Evolutionary conservation across 495 filamentous ascomycete genomes (phyloP), one percentile per base, ranked within the genome.

Genomic region (Daldinia caldariorum): DNA sequence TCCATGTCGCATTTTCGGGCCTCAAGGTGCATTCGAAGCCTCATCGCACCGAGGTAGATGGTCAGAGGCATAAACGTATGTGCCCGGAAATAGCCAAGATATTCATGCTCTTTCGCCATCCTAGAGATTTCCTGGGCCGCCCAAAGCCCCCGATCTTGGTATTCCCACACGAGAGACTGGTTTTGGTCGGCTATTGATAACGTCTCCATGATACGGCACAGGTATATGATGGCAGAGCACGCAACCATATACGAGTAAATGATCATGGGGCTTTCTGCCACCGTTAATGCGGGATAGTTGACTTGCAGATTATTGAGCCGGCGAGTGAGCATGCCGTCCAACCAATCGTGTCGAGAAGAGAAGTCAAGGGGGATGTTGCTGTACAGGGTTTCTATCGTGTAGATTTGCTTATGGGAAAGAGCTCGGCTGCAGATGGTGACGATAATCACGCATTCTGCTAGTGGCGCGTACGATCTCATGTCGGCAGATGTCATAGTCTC

Each of bases 291-390:
- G 0, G 81, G 77, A 53, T 80, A 78, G 31, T 71, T 77, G 39
- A 66, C 60, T 5, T 74, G 13, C 6, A 85, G 67, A 0, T 70
- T 76, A 5, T 80, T 76, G 14, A 84, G 76, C 6, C 78, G 71
- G 10, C 73, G 66, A 9, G 60, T 79, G 16, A 86, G 60, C 65
- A 82, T 77, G n/a, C 71, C 70, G 55, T 84, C 79, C 6, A 87
- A 56, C 82, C 82, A 85, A 50, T 85, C 77, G 67, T 86, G 84
- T 3, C 83, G 79, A 2, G 71, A 72, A 77, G 81, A 83, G 58
- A 83, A 85, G 16, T 82, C 83, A 14, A 72, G 65, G 16, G 65
- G 61, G 7, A 69, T 70, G 20, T 61, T 73, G 6, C 77, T 74
- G 31, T 69, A 72, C 43, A 72, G 37, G 10, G 61, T 58, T 45